Conservation (phyloP, 805 yeast species). For the Ogataea populi-albae region DNA sequence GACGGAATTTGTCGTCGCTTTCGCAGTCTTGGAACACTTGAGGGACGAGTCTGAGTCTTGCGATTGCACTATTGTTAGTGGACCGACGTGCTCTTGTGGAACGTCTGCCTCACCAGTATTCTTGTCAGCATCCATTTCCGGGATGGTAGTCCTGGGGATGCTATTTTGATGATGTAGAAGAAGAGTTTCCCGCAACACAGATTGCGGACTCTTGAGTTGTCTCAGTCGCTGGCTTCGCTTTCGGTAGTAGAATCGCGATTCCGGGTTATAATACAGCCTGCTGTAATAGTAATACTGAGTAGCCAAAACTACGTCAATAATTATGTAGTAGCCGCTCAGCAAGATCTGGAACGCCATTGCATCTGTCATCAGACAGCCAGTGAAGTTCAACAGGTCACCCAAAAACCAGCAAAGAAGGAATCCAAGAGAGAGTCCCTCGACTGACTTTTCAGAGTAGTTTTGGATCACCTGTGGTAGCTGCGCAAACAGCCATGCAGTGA, state of each 20-base stretch:
- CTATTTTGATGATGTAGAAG: conserved; percentile 8
- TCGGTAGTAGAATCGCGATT: conserved; percentile 26
- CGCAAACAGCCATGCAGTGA: conserved; percentile 67
- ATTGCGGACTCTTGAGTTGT: conserved; percentile 23
- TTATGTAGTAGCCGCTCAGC: conserved; percentile 47
- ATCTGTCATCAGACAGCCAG: conserved; percentile 45
- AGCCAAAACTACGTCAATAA: conserved; percentile 44
- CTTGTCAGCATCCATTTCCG: conserved; percentile 1
- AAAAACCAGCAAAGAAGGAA: conserved; percentile 62
- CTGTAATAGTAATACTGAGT: conserved; percentile 50
- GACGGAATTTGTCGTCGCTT: conserved; percentile 4
- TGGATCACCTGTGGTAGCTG: conserved; percentile 67
- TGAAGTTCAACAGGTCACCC: conserved; percentile 58
- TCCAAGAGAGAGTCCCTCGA: conserved; percentile 62
- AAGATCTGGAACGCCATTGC: conserved; percentile 48
- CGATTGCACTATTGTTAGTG: neutral
- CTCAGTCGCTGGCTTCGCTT: conserved; percentile 15
- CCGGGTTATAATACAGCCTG: conserved; percentile 36
- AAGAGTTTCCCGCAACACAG: conserved; percentile 22
- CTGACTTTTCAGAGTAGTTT: conserved; percentile 57
- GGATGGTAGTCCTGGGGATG: too few species aligned
- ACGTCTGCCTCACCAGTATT: conserved; percentile 1
- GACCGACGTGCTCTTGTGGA: neutral
- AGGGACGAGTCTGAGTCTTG: conserved; percentile 2
- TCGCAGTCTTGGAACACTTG: conserved; percentile 1